phyloP scores from a whole-genome alignment of 441 rosid species.

The Gossypium schwendimanii region DNA sequence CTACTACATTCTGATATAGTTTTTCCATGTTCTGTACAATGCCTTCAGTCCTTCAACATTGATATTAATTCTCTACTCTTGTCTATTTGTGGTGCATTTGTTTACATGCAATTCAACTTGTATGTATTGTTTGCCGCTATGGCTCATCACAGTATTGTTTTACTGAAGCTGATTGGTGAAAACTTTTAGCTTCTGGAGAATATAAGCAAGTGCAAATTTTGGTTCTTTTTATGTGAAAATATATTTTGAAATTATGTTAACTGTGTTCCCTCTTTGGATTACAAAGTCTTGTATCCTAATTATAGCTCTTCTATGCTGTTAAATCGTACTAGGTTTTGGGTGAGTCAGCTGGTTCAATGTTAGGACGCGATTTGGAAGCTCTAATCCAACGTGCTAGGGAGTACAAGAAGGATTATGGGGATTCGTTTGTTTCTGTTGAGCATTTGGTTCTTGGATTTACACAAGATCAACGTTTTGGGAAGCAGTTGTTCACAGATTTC shows the following conservation, averaged over 20 bases:
- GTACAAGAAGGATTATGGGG: conserved; percentile 80
- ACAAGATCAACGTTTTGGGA: conserved; percentile 86
- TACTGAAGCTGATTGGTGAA: neutral
- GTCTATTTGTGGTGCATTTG: neutral
- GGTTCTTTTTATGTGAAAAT: neutral
- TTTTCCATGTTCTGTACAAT: neutral
- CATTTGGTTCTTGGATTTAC: conserved; percentile 85
- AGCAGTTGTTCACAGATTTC: conserved; percentile 78
- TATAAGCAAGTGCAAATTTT: neutral
- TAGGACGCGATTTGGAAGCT: conserved; percentile 93
- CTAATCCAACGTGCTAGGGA: conserved; percentile 77
- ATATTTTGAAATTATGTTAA: neutral
- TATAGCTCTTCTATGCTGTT: neutral
- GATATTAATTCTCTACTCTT: neutral
- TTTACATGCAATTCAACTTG: neutral
- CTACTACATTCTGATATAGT: neutral
- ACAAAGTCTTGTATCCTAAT: neutral
- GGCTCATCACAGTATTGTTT: neutral
- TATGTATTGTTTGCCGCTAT: neutral
- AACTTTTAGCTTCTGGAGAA: neutral
- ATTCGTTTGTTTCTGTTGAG: conserved; percentile 91
- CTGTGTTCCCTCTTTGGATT: neutral
- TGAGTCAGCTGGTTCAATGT: conserved; percentile 85
- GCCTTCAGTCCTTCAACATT: neutral
- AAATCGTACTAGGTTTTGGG: conserved; percentile 57